Evolutionary conservation across 2,329 filamentous ascomycete genomes (phyloP).

Genomic region (Tetracladium maxilliforme): DNA sequence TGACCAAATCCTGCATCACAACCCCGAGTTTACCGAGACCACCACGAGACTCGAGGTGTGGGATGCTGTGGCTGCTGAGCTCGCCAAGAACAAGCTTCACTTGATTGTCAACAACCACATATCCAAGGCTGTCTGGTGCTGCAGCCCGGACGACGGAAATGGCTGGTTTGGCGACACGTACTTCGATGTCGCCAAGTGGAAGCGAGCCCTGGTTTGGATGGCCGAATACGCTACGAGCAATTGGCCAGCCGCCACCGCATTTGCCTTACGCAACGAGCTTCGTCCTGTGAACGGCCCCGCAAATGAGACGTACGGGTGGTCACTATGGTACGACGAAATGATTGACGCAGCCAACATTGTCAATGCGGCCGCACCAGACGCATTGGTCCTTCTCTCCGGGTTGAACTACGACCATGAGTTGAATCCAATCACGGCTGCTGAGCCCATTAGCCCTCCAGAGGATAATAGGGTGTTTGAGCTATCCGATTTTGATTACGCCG

Average conservation of each 20-base stretch:
- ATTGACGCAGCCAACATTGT: conserved; percentile 22
- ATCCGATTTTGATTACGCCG: conserved; percentile 18
- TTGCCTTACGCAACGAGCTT: conserved; percentile 23
- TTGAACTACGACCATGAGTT: conserved; percentile 27
- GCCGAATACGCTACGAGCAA: conserved; percentile 37
- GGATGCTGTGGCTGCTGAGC: conserved; percentile 46
- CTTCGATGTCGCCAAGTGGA: conserved; percentile 44
- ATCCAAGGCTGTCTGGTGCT: conserved; percentile 43
- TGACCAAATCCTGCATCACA: conserved; percentile 35
- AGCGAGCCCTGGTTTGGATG: conserved; percentile 44
- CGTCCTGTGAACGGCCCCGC: conserved; percentile 11
- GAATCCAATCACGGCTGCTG: conserved; percentile 7
- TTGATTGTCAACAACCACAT: conserved; percentile 48
- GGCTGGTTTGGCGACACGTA: conserved; percentile 46
- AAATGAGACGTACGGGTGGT: conserved; percentile 23
- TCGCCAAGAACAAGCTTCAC: conserved; percentile 36
- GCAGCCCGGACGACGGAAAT: conserved; percentile 36
- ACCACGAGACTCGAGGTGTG: conserved; percentile 43
- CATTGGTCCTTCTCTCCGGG: conserved; percentile 31
- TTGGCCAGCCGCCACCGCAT: conserved; percentile 13
- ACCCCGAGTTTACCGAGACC: conserved; percentile 35
- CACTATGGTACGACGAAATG: conserved; percentile 26
- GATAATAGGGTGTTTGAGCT: conserved; percentile 20
- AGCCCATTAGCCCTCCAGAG: conserved; percentile 15
- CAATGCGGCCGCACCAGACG: conserved; percentile 23